phyloP scores from a whole-genome alignment of 345 rosid genomes.

The Syzygium aromaticum region DNA sequence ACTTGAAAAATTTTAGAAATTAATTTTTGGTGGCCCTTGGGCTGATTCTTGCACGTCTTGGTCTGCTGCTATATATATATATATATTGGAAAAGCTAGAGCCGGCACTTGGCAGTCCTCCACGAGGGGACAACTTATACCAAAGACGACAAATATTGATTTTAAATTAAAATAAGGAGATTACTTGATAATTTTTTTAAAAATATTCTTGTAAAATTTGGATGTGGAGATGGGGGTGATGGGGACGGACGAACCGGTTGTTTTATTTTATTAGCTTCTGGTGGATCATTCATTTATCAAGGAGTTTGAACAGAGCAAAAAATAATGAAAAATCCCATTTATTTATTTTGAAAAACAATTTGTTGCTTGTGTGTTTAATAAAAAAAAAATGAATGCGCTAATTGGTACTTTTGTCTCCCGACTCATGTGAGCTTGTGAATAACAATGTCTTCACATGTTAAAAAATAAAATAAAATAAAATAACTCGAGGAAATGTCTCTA shows the following conservation, averaged over 20 bases:
- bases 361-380: not conserved
- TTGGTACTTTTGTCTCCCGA: not conserved
- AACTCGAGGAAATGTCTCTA: not conserved
- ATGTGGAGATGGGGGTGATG: not conserved
- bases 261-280: not conserved
- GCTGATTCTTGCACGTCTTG: not conserved
- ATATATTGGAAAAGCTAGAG: not conserved
- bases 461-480: not conserved
- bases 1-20: not conserved
- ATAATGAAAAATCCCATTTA: not conserved
- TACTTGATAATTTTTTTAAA: not conserved
- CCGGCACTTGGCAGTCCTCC: not conserved
- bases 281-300: not conserved
- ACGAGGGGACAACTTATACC: not conserved
- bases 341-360: not conserved
- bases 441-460: not conserved
- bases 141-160: not conserved
- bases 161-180: not conserved
- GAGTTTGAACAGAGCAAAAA: not conserved
- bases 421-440: not conserved
- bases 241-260: not conserved
- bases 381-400: not conserved
- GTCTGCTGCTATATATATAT: not conserved
- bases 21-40: not conserved
- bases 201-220: not conserved